Evolutionary conservation across 2,329 filamentous ascomycete species (phyloP).

Genomic region (Lasiodiplodia sp.): DNA sequence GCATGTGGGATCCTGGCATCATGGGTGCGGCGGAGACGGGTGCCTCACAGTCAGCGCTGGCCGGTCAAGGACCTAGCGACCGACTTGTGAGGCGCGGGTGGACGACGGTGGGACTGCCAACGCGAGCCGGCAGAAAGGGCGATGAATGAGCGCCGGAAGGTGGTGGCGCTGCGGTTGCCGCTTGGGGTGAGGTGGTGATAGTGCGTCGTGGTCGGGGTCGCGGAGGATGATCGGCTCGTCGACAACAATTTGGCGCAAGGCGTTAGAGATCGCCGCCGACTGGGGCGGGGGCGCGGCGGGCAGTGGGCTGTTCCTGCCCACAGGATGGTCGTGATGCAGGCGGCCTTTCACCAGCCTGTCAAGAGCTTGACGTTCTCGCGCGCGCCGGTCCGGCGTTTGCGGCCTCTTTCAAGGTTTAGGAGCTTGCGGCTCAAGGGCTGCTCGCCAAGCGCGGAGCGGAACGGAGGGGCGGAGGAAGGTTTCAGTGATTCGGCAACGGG

Average conservation of each 20-base stretch:
- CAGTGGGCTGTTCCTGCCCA: constrained; percentile 15
- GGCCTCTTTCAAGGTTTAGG: constrained; percentile 27
- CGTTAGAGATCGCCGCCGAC: constrained; percentile 20
- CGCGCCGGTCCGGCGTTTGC: constrained; percentile 27
- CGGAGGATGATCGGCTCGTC: constrained; percentile 26
- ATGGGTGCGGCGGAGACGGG: constrained; percentile 66
- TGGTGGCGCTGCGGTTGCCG: constrained; percentile 12
- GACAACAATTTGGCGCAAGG: constrained; percentile 27
- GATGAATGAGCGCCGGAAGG: constrained; percentile 16
- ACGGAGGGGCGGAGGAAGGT: constrained; percentile 8
- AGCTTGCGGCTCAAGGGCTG: constrained; percentile 27
- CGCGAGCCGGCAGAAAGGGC: constrained; percentile 14
- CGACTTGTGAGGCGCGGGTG: constrained; percentile 47
- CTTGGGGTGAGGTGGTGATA: constrained; percentile 24
- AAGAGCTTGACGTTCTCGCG: constrained; percentile 24
- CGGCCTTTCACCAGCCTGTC: constrained; percentile 25
- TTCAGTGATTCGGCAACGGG: neutral
- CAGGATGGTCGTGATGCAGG: constrained; percentile 22
- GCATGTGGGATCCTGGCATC: constrained; percentile 71
- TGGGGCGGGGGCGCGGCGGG: constrained; percentile 21
- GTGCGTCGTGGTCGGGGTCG: constrained; percentile 18
- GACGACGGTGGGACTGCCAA: constrained; percentile 21
- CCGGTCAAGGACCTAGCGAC: constrained; percentile 43
- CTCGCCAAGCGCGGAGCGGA: constrained; percentile 25
- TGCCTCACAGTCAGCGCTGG: constrained; percentile 50